phyloP scores from a whole-genome alignment of 225 moss, liverwort and hornwort species.

The Lunularia cruciata region DNA sequence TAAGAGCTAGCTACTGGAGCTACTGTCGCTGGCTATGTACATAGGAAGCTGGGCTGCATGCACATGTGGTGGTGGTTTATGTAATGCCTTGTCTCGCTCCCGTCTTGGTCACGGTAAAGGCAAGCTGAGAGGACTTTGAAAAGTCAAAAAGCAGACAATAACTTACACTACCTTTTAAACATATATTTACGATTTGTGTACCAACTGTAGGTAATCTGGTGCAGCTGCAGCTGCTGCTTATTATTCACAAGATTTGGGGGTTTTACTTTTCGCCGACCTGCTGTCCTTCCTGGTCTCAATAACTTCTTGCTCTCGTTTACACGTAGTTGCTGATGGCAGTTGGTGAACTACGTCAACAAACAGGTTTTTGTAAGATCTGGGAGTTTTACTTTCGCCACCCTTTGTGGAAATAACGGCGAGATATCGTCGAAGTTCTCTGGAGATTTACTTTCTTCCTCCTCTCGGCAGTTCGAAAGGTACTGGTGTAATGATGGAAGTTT shows the following conservation, averaged over 20 bases:
- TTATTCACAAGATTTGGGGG: background rate
- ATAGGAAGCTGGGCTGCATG: background rate
- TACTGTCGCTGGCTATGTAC: too few relatives aligned
- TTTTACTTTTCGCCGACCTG: conserved; percentile 9
- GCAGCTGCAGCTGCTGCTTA: too few relatives aligned
- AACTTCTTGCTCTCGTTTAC: background rate
- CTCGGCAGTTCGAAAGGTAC: background rate
- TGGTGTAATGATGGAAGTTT: background rate
- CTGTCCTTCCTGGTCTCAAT: background rate
- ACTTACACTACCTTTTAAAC: background rate
- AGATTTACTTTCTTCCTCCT: background rate
- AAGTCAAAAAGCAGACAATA: background rate
- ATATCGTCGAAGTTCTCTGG: background rate
- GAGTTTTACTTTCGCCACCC: background rate
- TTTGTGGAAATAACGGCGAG: background rate
- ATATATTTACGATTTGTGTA: background rate
- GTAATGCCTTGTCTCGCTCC: background rate
- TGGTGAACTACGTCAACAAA: background rate
- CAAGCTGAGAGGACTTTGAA: background rate
- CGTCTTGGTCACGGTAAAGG: conserved; percentile 3
- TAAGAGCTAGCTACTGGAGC: too few relatives aligned
- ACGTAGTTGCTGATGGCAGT: background rate
- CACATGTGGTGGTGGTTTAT: too few relatives aligned
- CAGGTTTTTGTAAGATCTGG: background rate
- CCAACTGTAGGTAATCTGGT: conserved; percentile 1